phyloP scores from a whole-genome alignment of 2,329 filamentous ascomycete genomes.

The Calonectria henricotiae region DNA sequence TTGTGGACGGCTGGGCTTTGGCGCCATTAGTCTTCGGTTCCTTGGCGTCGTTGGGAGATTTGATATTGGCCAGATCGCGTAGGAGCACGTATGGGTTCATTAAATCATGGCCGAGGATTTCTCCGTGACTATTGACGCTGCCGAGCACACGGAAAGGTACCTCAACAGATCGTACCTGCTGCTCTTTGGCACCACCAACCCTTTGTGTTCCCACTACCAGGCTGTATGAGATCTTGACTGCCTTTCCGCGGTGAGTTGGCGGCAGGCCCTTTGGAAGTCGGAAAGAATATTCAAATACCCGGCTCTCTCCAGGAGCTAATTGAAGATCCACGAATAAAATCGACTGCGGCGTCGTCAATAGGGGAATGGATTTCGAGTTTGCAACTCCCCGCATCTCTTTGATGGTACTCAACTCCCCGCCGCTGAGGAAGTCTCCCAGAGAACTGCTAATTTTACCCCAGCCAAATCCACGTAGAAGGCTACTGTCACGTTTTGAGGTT shows the following conservation, averaged over 20 bases:
- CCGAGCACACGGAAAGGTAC: slow-evolving; percentile 94
- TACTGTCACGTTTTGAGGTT: slow-evolving; percentile 80
- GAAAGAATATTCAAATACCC: slow-evolving; percentile 89
- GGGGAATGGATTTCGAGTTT: slow-evolving; percentile 88
- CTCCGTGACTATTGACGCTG: slow-evolving; percentile 90
- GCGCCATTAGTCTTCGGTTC: slow-evolving; percentile 51
- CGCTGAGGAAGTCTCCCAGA: slow-evolving; percentile 88
- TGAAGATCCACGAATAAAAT: slow-evolving; percentile 95
- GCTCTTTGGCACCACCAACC: slow-evolving; percentile 82
- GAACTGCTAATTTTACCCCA: slow-evolving; percentile 93
- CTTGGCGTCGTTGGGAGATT: slow-evolving; percentile 54
- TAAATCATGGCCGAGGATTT: slow-evolving; percentile 92
- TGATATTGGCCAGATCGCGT: slow-evolving; percentile 83
- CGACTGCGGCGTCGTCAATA: slow-evolving; percentile 95
- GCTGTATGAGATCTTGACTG: slow-evolving; percentile 94
- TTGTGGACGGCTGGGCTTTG: slow-evolving; percentile 59
- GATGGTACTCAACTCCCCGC: slow-evolving; percentile 91
- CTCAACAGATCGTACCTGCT: slow-evolving; percentile 91
- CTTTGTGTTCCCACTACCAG: slow-evolving; percentile 93
- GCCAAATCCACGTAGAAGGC: slow-evolving; percentile 86
- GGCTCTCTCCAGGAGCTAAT: slow-evolving; percentile 90
- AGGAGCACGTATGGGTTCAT: slow-evolving; percentile 95
- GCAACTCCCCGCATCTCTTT: slow-evolving; percentile 94
- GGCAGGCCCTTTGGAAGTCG: slow-evolving; percentile 90
- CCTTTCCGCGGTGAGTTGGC: slow-evolving; percentile 90